These are phyloP conservation scores for Paramecium pentaurelia DNA, from an alignment of 73 alveolate genomes.

Conservation along the genomic window DNA sequence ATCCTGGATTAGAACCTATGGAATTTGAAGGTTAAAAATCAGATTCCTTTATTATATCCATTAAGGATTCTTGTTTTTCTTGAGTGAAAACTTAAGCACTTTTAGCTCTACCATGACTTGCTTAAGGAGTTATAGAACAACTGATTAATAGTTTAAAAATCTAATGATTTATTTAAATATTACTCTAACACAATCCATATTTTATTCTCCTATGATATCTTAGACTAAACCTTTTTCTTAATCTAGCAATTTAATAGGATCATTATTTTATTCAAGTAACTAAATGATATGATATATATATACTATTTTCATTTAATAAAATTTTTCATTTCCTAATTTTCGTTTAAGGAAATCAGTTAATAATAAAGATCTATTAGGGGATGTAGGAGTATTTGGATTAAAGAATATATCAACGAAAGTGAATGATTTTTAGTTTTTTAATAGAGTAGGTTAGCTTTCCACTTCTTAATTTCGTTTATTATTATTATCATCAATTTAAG, in stretches of 20 bases:
- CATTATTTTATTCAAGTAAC: conserved; percentile 12
- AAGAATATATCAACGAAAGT: not conserved
- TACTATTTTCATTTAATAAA: conserved; percentile 38
- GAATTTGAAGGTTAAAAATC: not conserved
- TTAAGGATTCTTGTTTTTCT: not conserved
- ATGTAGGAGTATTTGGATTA: conserved; percentile 45
- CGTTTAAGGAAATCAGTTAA: conserved; percentile 34
- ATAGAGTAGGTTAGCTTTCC: conserved; percentile 24
- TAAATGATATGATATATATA: not conserved
- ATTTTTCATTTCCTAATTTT: conserved; percentile 30
- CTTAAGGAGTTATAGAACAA: conserved; percentile 34
- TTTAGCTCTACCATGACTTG: conserved; percentile 42
- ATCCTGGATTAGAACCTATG: conserved; percentile 30
- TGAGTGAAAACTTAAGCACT: conserved; percentile 9
- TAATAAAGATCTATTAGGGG: conserved; percentile 21
- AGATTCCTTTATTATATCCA: not conserved
- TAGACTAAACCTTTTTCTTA: not conserved
- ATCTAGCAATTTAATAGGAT: conserved; percentile 12
- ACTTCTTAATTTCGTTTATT: not conserved
- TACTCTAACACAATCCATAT: conserved; percentile 49
- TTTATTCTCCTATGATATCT: conserved; percentile 8
- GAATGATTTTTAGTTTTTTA: not conserved
- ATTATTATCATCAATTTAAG: conserved; percentile 29
- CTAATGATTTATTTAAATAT: not conserved
- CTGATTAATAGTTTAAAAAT: conserved; percentile 2